Percentiles rank a stretch among this genome's conserved stretches.
These are phyloP conservation scores for Phytopythium kandeliae DNA, from an alignment of 352 stramenopile species.

Conservation along the genomic window DNA sequence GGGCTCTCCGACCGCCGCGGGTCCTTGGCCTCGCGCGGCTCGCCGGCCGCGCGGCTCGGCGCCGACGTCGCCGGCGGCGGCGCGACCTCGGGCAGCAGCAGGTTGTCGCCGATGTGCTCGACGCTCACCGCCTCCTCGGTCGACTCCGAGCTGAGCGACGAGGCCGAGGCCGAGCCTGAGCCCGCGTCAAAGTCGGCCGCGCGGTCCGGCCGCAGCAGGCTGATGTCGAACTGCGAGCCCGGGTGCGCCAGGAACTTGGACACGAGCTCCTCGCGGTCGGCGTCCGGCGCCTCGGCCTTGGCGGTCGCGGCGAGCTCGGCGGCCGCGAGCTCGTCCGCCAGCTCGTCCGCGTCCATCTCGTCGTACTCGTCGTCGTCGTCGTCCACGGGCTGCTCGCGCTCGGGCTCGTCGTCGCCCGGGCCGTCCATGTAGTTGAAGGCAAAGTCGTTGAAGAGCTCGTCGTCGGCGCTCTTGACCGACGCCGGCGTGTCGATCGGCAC, in stretches of 20 bases:
- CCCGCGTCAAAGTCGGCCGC: conserved; percentile 64
- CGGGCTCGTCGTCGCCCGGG: conserved; percentile 28
- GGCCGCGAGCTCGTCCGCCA: not conserved
- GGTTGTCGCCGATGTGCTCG: conserved; percentile 18
- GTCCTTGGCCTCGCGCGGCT: conserved; percentile 10
- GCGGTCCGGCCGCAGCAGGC: conserved; percentile 53
- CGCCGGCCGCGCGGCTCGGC: conserved; percentile 7
- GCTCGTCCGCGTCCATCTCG: conserved; percentile 16
- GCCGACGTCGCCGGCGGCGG: not conserved
- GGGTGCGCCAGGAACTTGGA: conserved; percentile 39
- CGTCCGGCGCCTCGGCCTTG: conserved; percentile 11
- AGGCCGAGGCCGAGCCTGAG: conserved; percentile 33
- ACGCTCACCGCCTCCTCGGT: conserved; percentile 24
- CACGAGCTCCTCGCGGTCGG: conserved; percentile 23
- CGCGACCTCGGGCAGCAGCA: conserved; percentile 11
- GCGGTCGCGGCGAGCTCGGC: too few species aligned
- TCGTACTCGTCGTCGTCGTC: conserved; percentile 33
- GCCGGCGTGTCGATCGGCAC: conserved; percentile 79
- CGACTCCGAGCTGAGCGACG: conserved; percentile 47
- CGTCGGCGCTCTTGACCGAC: conserved; percentile 64
- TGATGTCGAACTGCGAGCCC: conserved; percentile 73
- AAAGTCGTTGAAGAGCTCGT: conserved; percentile 78
- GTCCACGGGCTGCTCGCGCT: conserved; percentile 29
- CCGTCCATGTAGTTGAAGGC: conserved; percentile 81
- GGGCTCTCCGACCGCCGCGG: conserved; percentile 3